A percentile compares a stretch with the other conserved stretches of the same genome.
These are phyloP conservation scores for Alternaria tenuissima DNA, from an alignment of 2,329 filamentous ascomycete species.

Conservation along the genomic window DNA sequence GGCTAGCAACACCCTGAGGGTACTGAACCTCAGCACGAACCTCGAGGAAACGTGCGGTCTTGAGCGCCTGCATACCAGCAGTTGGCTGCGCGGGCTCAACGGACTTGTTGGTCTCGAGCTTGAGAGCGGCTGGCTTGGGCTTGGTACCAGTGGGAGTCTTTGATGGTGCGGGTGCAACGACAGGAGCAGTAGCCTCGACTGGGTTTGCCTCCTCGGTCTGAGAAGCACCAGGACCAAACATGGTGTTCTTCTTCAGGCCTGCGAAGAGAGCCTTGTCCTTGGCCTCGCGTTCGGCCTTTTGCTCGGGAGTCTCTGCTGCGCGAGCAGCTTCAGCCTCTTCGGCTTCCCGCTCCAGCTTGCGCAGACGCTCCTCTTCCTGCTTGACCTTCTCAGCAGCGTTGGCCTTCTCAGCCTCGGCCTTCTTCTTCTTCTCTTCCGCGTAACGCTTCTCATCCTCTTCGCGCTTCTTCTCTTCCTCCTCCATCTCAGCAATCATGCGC, in stretches of 20 bases:
- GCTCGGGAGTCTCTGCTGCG: conserved; percentile 52
- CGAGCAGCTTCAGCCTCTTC: conserved; percentile 58
- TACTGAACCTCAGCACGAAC: conserved; percentile 81
- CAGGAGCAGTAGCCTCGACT: conserved; percentile 54
- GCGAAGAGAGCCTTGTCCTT: conserved; percentile 53
- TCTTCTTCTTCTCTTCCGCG: conserved; percentile 73
- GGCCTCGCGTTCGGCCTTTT: conserved; percentile 52
- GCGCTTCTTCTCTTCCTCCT: conserved; percentile 53
- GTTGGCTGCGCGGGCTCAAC: conserved; percentile 93
- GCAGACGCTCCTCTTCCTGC: conserved; percentile 63
- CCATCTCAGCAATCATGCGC: conserved; percentile 72
- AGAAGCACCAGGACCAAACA: conserved; percentile 56
- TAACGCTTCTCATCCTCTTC: conserved; percentile 76
- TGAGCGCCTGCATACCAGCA: conserved; percentile 89
- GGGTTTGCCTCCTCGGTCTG: conserved; percentile 45
- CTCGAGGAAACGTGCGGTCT: conserved; percentile 87
- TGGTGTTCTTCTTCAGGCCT: conserved; percentile 58
- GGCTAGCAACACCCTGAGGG: conserved; percentile 76
- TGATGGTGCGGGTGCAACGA: conserved; percentile 26
- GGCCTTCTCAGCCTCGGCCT: conserved; percentile 67
- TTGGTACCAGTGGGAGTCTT: conserved; percentile 65
- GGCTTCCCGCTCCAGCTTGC: conserved; percentile 58
- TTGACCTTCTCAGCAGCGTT: conserved; percentile 54
- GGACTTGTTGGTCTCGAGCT: conserved; percentile 84
- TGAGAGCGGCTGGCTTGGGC: conserved; percentile 86